Evolutionary conservation across 2,329 filamentous ascomycete genomes (phyloP).

Genomic region (Fusarium bulbicola): DNA sequence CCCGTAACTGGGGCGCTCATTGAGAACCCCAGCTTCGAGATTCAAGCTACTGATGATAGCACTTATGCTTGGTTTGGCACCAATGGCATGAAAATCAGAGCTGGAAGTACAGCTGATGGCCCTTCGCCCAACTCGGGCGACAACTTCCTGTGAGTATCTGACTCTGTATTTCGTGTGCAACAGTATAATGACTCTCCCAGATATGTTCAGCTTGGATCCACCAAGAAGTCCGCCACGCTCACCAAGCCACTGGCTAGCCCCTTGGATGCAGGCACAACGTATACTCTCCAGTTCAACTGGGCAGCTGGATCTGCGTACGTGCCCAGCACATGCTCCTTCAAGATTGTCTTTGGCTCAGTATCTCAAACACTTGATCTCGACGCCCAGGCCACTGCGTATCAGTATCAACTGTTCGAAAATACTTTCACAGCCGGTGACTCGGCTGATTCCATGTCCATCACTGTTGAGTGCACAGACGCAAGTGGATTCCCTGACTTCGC

Average conservation of each 20-base stretch:
- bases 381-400: background rate
- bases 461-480: background rate
- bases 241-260: background rate
- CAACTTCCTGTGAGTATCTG: background rate
- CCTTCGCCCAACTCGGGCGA: background rate
- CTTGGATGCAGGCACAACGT: background rate
- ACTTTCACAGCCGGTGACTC: background rate
- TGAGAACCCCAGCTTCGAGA: conserved; percentile 3
- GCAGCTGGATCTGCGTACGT: background rate
- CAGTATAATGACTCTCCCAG: background rate
- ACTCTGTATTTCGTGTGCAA: accelerated
- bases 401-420: background rate
- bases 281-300: background rate
- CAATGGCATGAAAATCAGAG: background rate
- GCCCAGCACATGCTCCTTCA: background rate
- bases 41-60: background rate
- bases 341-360: background rate
- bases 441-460: background rate
- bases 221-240: background rate
- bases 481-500: background rate
- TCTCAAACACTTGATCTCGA: background rate
- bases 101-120: background rate
- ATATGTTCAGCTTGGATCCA: background rate
- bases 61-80: conserved; percentile 8
- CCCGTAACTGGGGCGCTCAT: background rate